Conservation (phyloP, 192 early-diverging fungal species). For the Geranomyces variabilis region DNA sequence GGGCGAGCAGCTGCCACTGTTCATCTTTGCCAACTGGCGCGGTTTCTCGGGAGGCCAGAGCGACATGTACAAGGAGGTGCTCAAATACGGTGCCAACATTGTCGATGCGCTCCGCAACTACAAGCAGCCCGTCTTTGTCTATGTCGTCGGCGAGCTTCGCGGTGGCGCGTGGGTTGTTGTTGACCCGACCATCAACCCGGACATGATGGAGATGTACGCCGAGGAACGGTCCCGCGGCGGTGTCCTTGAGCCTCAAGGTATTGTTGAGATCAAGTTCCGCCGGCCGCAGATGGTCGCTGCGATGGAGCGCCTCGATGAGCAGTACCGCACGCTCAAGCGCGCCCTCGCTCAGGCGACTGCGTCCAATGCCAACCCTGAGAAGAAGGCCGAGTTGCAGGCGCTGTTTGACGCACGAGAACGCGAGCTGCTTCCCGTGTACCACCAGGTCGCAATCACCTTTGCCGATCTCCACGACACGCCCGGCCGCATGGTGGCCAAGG, state of each 20-base stretch:
- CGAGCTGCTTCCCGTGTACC: slow-evolving; percentile 85
- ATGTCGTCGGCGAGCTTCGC: slow-evolving; percentile 94
- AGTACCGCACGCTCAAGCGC: slow-evolving; percentile 75
- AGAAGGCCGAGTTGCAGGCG: slow-evolving; percentile 69
- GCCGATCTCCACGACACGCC: slow-evolving; percentile 97
- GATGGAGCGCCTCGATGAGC: slow-evolving; percentile 89
- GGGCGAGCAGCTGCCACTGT: slow-evolving; percentile 96
- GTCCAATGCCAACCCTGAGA: slow-evolving; percentile 55
- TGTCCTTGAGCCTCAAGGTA: slow-evolving; percentile 95
- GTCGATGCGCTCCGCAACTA: slow-evolving; percentile 96
- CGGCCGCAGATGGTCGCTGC: slow-evolving; percentile 88
- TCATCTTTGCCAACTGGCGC: slow-evolving; percentile 99
- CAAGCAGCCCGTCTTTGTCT: slow-evolving; percentile 97
- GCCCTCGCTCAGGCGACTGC: slow-evolving; percentile 39
- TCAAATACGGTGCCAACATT: slow-evolving; percentile 97
- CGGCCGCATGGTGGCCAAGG: slow-evolving; percentile 95
- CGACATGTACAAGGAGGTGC: slow-evolving; percentile 97
- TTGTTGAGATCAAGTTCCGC: slow-evolving; percentile 98
- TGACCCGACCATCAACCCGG: slow-evolving; percentile 93
- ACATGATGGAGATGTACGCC: slow-evolving; percentile 99
- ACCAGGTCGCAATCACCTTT: slow-evolving; percentile 92
- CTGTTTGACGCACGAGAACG: slow-evolving; percentile 83
- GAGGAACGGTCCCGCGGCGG: slow-evolving; percentile 88
- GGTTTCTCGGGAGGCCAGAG: slow-evolving; percentile 98
- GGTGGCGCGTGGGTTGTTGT: slow-evolving; percentile 99